phyloP scores from a whole-genome alignment of 257 asterid genomes.

The Schizonepeta tenuifolia region DNA sequence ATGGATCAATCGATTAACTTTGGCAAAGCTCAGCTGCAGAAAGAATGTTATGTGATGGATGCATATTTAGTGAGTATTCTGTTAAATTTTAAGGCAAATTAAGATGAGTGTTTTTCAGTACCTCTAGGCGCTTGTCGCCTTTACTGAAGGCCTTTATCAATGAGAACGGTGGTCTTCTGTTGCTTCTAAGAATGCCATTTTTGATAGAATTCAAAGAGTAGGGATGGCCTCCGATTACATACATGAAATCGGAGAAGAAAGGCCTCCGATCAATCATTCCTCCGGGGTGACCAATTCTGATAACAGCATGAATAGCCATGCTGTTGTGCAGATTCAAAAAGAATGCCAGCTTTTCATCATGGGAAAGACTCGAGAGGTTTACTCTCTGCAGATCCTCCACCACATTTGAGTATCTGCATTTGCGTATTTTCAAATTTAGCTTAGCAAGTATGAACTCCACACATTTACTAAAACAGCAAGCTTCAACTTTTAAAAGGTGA shows the following conservation, averaged over 20 bases:
- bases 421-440: neutral
- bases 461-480: neutral
- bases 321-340: constrained; percentile 87
- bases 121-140: constrained; percentile 85
- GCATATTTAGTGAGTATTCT: neutral
- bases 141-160: constrained; percentile 67
- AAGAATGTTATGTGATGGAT: neutral
- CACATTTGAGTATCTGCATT: constrained; percentile 65
- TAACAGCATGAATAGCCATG: constrained; percentile 89
- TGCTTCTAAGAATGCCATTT: constrained; percentile 86
- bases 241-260: constrained; percentile 77
- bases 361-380: constrained; percentile 52
- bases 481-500: neutral
- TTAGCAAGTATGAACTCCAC: neutral
- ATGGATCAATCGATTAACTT: constrained; percentile 71
- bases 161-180: constrained; percentile 79
- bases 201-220: constrained; percentile 68
- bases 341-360: constrained; percentile 76
- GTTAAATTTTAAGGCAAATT: neutral
- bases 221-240: constrained; percentile 76
- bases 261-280: constrained; percentile 79
- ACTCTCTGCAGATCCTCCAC: constrained; percentile 87
- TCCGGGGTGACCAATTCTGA: constrained; percentile 86
- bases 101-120: constrained; percentile 24
- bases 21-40: constrained; percentile 65